These are phyloP conservation scores for Ramalina peruviana DNA, from an alignment of 495 filamentous ascomycete species.

Conservation along the genomic window DNA sequence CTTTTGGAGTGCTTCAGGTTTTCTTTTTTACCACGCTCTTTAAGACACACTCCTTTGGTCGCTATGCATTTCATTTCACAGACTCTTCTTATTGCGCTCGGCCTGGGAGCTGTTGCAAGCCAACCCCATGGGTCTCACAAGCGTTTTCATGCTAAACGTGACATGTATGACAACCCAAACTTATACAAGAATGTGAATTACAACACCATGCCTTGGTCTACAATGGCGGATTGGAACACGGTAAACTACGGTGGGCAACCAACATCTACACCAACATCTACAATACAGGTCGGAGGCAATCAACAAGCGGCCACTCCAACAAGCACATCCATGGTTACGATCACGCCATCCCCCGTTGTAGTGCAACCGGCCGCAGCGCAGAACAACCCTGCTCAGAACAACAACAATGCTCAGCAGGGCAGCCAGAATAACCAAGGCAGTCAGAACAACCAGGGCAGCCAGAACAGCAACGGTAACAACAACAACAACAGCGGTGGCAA, in stretches of 20 bases:
- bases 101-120: neutral
- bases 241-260: conserved; percentile 15
- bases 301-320: neutral
- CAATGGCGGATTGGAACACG: conserved; percentile 13
- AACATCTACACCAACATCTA: conserved; percentile 2
- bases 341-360: conserved; percentile 9
- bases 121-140: neutral
- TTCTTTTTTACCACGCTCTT: no score
- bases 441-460: conserved; percentile 3
- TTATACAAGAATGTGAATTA: conserved; percentile 15
- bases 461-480: neutral
- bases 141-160: conserved; percentile 1
- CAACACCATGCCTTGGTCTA: no score
- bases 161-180: conserved; percentile 9
- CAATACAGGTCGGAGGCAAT: neutral
- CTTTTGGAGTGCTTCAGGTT: no score
- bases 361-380: conserved; percentile 9
- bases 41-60: no score
- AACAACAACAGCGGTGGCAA: neutral
- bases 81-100: conserved; percentile 12
- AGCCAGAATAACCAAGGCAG: conserved; percentile 12
- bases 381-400: conserved; percentile 5
- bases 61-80: conserved; percentile 8
- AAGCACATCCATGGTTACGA: conserved; percentile 11
- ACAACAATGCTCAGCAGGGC: conserved; percentile 11